A percentile compares a stretch with the other conserved stretches of the same genome.
Conservation (phyloP, 345 rosid genomes). For the Anastatica hierochuntica region DNA sequence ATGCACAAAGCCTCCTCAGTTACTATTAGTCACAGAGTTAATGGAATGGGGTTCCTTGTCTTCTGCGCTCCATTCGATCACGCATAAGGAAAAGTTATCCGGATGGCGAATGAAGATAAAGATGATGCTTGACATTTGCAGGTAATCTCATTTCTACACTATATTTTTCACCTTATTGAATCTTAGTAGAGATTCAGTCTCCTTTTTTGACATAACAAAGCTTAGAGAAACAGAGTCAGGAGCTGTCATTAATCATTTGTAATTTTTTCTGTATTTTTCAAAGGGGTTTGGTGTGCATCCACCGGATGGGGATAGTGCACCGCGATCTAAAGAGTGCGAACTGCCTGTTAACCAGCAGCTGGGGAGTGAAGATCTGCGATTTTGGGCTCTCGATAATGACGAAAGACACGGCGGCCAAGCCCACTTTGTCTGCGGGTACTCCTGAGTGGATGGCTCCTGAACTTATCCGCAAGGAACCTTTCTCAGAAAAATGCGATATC, state of each 20-base stretch:
- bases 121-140: slow-evolving; percentile 81
- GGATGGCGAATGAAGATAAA: slow-evolving; percentile 50
- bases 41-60: slow-evolving; percentile 76
- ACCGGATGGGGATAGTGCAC: slow-evolving; percentile 79
- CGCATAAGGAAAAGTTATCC: slow-evolving; percentile 52
- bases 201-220: too few relatives aligned
- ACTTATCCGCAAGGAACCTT: slow-evolving; percentile 59
- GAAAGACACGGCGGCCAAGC: slow-evolving; percentile 37
- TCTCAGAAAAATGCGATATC: slow-evolving; percentile 82
- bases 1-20: slow-evolving; percentile 66
- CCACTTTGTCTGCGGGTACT: slow-evolving; percentile 69
- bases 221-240: not conserved
- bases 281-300: slow-evolving; percentile 93
- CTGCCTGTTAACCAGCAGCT: slow-evolving; percentile 59
- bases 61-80: slow-evolving; percentile 53
- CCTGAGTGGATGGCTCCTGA: slow-evolving; percentile 97
- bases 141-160: slow-evolving; percentile 31
- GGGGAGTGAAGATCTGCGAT: slow-evolving; percentile 80
- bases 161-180: not conserved
- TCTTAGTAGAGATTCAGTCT: too few relatives aligned
- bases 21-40: slow-evolving; percentile 80
- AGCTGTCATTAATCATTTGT: not conserved
- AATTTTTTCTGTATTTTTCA: not conserved
- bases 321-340: slow-evolving; percentile 70
- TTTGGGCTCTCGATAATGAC: slow-evolving; percentile 78